phyloP scores from a whole-genome alignment of 371 early-diverging fungal genomes.

The Mortierella sp. region DNA sequence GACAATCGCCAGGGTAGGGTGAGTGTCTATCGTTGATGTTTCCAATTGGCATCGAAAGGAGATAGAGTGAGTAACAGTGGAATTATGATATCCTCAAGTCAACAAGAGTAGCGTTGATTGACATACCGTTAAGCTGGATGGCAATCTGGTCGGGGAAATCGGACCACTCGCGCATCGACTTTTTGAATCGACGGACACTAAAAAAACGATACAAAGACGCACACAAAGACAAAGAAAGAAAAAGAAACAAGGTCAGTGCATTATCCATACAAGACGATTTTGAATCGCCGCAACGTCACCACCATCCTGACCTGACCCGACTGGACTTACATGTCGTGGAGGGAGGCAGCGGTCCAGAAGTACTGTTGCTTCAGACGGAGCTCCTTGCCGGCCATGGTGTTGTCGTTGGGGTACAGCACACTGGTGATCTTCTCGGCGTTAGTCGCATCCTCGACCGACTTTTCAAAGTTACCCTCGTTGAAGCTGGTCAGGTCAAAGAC shows the following conservation, averaged over 20 bases:
- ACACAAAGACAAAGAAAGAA: too few relatives aligned
- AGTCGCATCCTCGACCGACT: slow-evolving; percentile 89
- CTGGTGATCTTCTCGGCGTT: slow-evolving; percentile 92
- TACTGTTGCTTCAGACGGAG: slow-evolving; percentile 95
- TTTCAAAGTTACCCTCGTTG: slow-evolving; percentile 93
- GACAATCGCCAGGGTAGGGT: slow-evolving; percentile 85
- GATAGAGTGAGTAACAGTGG: slow-evolving; percentile 66
- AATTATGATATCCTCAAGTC: too few relatives aligned
- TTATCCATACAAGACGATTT: neutral
- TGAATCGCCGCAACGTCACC: slow-evolving; percentile 1
- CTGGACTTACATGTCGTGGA: slow-evolving; percentile 74
- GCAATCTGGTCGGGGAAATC: slow-evolving; percentile 92
- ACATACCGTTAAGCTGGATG: slow-evolving; percentile 89
- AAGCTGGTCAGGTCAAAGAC: slow-evolving; percentile 86
- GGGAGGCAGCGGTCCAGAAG: slow-evolving; percentile 91
- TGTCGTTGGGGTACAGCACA: slow-evolving; percentile 96
- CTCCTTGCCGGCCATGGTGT: slow-evolving; percentile 92
- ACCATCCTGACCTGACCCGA: neutral
- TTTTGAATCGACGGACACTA: slow-evolving; percentile 90
- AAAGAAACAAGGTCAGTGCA: neutral
- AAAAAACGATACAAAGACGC: slow-evolving; percentile 7
- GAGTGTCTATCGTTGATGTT: slow-evolving; percentile 69
- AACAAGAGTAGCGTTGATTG: too few relatives aligned
- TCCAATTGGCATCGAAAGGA: neutral
- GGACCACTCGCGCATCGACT: slow-evolving; percentile 81